A percentile compares a stretch with the other conserved stretches of the same genome.
These are phyloP conservation scores for Alternaria sp. DNA, from an alignment of 2,329 filamentous ascomycete species.

Conservation along the genomic window DNA sequence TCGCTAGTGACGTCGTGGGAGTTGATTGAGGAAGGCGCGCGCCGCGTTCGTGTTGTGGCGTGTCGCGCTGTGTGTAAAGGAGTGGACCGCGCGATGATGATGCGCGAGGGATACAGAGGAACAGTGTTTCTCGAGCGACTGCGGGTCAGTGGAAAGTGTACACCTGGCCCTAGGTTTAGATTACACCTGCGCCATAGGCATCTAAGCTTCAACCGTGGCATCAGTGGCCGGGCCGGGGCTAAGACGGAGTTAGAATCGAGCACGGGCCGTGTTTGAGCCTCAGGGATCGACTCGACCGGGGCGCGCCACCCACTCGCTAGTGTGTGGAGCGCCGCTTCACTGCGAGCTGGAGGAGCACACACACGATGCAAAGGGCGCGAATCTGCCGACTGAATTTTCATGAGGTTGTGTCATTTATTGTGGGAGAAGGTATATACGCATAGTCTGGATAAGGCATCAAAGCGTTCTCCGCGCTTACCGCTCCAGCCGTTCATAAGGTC, in stretches of 20 bases:
- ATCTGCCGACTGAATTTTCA: background rate
- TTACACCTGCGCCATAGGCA: constrained; percentile 3
- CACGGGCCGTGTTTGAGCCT: constrained; percentile 17
- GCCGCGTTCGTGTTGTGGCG: background rate
- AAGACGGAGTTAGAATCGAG: constrained; percentile 32
- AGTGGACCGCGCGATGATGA: background rate
- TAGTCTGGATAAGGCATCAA: background rate
- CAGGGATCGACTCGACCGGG: constrained; percentile 12
- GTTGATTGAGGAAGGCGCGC: background rate
- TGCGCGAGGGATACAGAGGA: background rate
- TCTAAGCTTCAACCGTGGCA: constrained; percentile 37
- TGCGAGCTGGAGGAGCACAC: background rate
- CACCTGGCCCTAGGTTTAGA: constrained; percentile 6
- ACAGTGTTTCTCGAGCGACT: background rate
- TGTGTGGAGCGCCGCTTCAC: constrained; percentile 1
- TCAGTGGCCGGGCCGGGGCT: constrained; percentile 32
- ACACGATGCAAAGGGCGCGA: background rate
- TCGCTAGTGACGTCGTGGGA: background rate
- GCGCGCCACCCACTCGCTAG: constrained; percentile 6
- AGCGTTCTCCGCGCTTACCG: background rate
- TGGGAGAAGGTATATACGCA: background rate
- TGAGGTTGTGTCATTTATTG: background rate
- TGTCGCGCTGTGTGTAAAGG: background rate
- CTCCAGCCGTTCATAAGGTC: background rate
- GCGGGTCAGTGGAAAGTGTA: constrained; percentile 1